These are phyloP conservation scores for Coix lacrymajobi DNA, from an alignment of 176 grass and related monocot species.

Conservation along the genomic window DNA sequence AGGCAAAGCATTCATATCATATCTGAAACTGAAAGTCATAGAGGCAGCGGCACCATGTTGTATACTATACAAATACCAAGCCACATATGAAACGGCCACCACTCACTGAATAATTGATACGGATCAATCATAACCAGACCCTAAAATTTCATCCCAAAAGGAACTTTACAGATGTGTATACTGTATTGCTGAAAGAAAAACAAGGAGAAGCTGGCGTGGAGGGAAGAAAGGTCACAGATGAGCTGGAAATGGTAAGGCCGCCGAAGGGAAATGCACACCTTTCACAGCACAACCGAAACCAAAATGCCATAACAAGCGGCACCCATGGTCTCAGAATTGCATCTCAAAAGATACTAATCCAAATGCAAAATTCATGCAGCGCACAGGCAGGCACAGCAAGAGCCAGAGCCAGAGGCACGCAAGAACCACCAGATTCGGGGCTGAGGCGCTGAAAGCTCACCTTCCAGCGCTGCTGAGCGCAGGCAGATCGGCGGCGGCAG, in stretches of 20 bases:
- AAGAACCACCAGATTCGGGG: background rate
- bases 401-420: background rate
- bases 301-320: constrained; percentile 9
- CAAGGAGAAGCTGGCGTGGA: background rate
- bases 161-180: background rate
- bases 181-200: constrained; percentile 1
- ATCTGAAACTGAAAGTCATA: background rate
- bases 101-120: background rate
- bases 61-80: no score
- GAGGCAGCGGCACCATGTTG: background rate
- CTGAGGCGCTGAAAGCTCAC: background rate
- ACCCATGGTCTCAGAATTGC: background rate
- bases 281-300: background rate
- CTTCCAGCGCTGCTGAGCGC: constrained; percentile 1
- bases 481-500: background rate
- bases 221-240: background rate
- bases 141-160: background rate
- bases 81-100: background rate
- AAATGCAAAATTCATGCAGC: background rate
- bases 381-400: background rate
- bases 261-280: background rate
- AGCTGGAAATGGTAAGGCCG: background rate
- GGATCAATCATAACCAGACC: background rate
- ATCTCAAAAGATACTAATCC: background rate
- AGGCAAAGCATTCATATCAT: background rate